Evolutionary conservation across 805 yeast species (phyloP).

Genomic region (Ogataea minuta): DNA sequence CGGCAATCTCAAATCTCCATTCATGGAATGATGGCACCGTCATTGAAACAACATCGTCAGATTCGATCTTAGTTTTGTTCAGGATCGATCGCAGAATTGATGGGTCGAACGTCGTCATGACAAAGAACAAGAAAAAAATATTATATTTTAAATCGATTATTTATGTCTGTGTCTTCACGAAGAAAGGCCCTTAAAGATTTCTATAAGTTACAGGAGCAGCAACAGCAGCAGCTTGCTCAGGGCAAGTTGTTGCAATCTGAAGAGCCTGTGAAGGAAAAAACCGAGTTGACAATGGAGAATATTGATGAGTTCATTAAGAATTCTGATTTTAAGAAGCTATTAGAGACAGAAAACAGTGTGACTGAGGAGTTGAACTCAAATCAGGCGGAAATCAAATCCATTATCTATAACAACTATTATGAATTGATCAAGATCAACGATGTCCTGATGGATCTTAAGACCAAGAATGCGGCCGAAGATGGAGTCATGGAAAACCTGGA

Average conservation of each 20-base stretch:
- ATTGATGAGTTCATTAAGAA: conserved; percentile 33
- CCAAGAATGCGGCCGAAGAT: conserved; percentile 20
- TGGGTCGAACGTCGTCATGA: conserved; percentile 19
- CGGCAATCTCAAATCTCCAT: conserved; percentile 73
- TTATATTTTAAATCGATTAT: neutral
- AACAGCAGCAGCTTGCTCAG: conserved; percentile 23
- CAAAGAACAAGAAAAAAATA: neutral
- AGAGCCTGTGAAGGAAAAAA: conserved; percentile 6
- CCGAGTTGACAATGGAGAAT: conserved; percentile 27
- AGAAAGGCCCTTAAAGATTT: conserved; percentile 43
- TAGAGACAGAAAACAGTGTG: conserved; percentile 39
- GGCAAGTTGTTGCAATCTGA: conserved; percentile 1
- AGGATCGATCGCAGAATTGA: conserved; percentile 25
- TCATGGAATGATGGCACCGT: conserved; percentile 44
- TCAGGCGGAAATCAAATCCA: conserved; percentile 63
- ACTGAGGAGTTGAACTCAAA: conserved; percentile 48
- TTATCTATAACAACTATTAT: conserved; percentile 72
- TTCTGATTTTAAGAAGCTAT: conserved; percentile 32
- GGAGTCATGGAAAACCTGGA: conserved; percentile 25
- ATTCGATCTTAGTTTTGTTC: conserved; percentile 14
- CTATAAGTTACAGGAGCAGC: conserved; percentile 37
- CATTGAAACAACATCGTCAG: conserved; percentile 10
- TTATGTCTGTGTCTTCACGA: conserved; percentile 23
- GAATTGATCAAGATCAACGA: conserved; percentile 68
- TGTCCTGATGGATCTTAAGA: conserved; percentile 41